Evolutionary conservation across 106 monocot genomes (phyloP).

Genomic region (Dendrobium nobile): DNA sequence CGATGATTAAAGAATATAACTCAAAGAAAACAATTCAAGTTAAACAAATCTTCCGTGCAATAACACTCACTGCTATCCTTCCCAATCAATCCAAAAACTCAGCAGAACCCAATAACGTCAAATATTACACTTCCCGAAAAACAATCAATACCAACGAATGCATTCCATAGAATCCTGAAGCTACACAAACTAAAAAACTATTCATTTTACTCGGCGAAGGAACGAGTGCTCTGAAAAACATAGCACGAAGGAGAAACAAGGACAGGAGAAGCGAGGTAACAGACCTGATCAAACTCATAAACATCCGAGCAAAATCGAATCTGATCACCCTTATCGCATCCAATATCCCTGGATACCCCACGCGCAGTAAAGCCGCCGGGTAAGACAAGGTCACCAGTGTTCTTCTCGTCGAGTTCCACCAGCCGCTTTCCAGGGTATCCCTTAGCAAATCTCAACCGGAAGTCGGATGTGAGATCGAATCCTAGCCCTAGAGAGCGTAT

Average conservation of each 20-base stretch:
- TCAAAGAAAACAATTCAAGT: too few relatives aligned
- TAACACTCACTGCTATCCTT: not conserved
- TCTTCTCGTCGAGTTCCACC: conserved; percentile 47
- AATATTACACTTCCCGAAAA: not conserved
- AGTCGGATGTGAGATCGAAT: conserved; percentile 78
- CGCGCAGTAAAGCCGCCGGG: conserved; percentile 38
- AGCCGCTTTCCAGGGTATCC: conserved; percentile 31
- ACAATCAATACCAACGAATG: too few relatives aligned
- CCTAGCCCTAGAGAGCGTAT: conserved; percentile 61
- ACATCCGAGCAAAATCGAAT: conserved; percentile 72
- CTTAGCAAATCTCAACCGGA: conserved; percentile 64
- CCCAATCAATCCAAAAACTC: not conserved
- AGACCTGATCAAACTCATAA: conserved; percentile 85
- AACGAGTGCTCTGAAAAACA: not conserved
- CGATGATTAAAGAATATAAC: too few relatives aligned
- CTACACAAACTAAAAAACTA: not conserved
- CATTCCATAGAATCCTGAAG: too few relatives aligned
- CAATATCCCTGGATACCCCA: conserved; percentile 47
- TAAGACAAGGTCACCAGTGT: conserved; percentile 37
- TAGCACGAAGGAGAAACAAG: not conserved
- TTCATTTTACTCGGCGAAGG: not conserved
- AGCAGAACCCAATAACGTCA: not conserved
- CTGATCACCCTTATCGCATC: conserved; percentile 73
- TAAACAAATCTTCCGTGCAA: too few relatives aligned
- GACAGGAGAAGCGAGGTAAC: not conserved